Evolutionary conservation across 2,329 filamentous ascomycete genomes (phyloP), one percentile per base, ranked within the genome.

Genomic region (Fusarium caatingaense): DNA sequence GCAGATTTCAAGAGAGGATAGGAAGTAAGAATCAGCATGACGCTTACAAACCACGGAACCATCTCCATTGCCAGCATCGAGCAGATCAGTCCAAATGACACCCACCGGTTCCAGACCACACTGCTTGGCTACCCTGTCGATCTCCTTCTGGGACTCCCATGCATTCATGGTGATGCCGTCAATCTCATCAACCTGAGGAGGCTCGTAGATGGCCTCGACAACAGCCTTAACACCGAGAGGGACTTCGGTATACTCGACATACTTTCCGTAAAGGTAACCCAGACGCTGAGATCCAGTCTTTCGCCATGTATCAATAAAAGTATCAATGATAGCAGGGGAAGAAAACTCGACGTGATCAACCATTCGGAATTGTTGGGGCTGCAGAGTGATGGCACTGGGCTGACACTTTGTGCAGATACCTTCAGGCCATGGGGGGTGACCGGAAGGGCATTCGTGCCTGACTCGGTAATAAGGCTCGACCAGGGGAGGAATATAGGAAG

Each of bases 361-460:
- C 93, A 96, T 98, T 54, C 96, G 93, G 79, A 95, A 99, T 21
- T 91, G 87, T 80, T 99, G 96, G 8, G 94, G 93, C 77, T 98
- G 94, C 56, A 99, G 83, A 13, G 93, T 97, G 77, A 99, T 99
- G 59, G 96, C 95, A 70, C 95, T 97, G 10, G 96, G 96, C 78
- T 99, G 97, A 75, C 96, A 99, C 79, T 98, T 99, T 62, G 93
- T 97, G 83, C 96, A 99, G 71, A 99, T 98, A 18, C 96, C 96
- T 74, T 97, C 94, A 5, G 96, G 96, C 90, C 96, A 99, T 44
- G 91, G 89, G 20, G 94, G 91, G 80, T 99, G 96, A 4, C 96
- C 96, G 0, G 94, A 94, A 1, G 97, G 95, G 76, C 96, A 99
- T 75, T 97, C 90, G 53, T 87, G 90, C 79, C 90, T 92, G 64